Evolutionary conservation across 208 protist species (phyloP).

Genomic region (Angomonas desouzai): DNA sequence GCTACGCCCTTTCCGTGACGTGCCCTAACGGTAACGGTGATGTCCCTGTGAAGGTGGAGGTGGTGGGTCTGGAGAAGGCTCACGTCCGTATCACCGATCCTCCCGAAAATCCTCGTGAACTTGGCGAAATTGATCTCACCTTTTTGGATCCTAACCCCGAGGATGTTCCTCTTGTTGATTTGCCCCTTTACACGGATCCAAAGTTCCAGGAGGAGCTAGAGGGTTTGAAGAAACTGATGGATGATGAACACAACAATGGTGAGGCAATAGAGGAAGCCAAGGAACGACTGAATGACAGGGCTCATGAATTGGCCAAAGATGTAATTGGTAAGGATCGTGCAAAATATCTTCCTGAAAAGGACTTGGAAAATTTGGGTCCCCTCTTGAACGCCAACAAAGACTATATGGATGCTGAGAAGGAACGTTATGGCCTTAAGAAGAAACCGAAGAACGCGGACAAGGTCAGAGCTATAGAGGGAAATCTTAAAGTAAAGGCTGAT

Average conservation of each 20-base stretch:
- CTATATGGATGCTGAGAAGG: slow-evolving; percentile 43
- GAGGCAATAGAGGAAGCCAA: slow-evolving; percentile 33
- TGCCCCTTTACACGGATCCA: slow-evolving; percentile 47
- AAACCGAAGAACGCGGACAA: slow-evolving; percentile 55
- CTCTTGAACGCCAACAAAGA: slow-evolving; percentile 38
- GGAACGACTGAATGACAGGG: slow-evolving; percentile 42
- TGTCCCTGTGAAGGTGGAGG: slow-evolving; percentile 64
- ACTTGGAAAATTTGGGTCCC: slow-evolving; percentile 40
- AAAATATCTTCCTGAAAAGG: slow-evolving; percentile 45
- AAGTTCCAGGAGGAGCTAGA: slow-evolving; percentile 52
- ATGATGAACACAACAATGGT: slow-evolving; percentile 24
- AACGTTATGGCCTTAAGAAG: slow-evolving; percentile 54
- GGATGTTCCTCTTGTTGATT: slow-evolving; percentile 46
- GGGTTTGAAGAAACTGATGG: slow-evolving; percentile 35
- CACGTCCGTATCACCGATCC: slow-evolving; percentile 65
- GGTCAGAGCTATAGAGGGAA: slow-evolving; percentile 40
- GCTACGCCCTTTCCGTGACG: slow-evolving; percentile 64
- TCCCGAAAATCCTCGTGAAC: slow-evolving; percentile 55
- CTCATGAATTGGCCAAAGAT: slow-evolving; percentile 44
- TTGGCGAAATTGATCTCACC: slow-evolving; percentile 61
- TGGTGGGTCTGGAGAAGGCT: slow-evolving; percentile 51
- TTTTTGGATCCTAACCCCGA: slow-evolving; percentile 66
- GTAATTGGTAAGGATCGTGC: slow-evolving; percentile 44
- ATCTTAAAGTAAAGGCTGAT: slow-evolving; percentile 28
- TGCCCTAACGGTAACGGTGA: slow-evolving; percentile 46